Evolutionary conservation across 495 filamentous ascomycete species (phyloP).

Genomic region (Jackrogersella minutella): DNA sequence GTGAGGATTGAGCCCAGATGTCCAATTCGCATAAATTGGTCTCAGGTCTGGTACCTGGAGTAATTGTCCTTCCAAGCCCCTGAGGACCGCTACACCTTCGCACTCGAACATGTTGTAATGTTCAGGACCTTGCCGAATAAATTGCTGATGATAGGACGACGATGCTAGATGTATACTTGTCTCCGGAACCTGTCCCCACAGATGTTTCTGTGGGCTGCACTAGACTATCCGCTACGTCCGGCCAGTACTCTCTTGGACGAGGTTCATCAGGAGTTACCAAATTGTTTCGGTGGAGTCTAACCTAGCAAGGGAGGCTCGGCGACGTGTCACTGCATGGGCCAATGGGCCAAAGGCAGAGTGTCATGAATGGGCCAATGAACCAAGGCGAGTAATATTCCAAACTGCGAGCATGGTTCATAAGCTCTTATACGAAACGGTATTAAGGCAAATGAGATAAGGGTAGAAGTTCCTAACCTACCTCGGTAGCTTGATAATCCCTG

Average conservation of each 20-base stretch:
- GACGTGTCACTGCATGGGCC: constrained; percentile 1
- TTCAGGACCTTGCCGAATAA: background rate
- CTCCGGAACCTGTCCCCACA: background rate
- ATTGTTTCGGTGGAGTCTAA: constrained; percentile 2
- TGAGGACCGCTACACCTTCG: background rate
- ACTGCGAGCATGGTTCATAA: background rate
- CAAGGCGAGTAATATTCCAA: background rate
- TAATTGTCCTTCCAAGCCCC: background rate
- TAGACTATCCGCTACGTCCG: constrained; percentile 7
- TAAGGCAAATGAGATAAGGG: background rate
- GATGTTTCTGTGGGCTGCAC: background rate
- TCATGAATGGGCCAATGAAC: too few species aligned
- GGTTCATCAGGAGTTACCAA: background rate
- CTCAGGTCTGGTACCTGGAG: constrained; percentile 1
- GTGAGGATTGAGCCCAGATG: background rate
- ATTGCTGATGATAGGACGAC: background rate
- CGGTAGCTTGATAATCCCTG: background rate
- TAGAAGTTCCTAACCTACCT: background rate
- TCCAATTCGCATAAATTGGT: constrained; percentile 1
- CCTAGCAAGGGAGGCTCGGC: background rate
- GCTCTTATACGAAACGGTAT: background rate
- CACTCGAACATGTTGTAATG: background rate
- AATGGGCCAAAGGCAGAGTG: background rate
- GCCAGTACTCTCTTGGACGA: background rate
- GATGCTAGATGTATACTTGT: background rate